phyloP scores from a whole-genome alignment of 106 monocot genomes.

The Chionographis japonica region DNA sequence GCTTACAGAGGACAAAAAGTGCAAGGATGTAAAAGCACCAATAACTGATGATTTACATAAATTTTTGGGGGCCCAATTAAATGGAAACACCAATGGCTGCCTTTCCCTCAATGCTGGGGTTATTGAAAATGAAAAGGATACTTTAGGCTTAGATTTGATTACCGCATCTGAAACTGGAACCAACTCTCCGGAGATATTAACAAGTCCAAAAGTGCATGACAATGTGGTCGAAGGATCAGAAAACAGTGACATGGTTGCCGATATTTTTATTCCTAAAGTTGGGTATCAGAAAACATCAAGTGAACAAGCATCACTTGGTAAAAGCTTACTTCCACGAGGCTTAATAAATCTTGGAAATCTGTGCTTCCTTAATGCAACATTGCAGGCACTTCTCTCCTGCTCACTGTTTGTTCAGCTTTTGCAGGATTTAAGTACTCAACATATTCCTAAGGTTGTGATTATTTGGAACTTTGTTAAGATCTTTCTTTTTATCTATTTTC shows the following conservation, averaged over 20 bases:
- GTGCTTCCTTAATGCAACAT: conserved; percentile 90
- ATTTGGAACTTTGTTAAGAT: background rate
- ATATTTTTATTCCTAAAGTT: conserved; percentile 9
- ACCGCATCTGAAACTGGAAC: conserved; percentile 4
- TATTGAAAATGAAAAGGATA: conserved; percentile 11
- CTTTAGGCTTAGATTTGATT: background rate
- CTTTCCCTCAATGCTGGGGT: conserved; percentile 1
- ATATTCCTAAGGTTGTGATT: conserved; percentile 65
- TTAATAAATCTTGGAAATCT: conserved; percentile 89
- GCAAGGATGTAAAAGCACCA: conserved; percentile 10
- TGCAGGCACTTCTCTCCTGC: conserved; percentile 92
- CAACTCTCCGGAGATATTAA: background rate
- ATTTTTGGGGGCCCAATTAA: conserved; percentile 11
- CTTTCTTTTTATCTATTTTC: background rate
- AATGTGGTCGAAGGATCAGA: conserved; percentile 9
- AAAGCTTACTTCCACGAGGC: conserved; percentile 64
- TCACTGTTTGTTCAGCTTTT: conserved; percentile 77
- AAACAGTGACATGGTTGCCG: conserved; percentile 9
- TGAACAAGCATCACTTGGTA: conserved; percentile 12
- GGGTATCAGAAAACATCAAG: conserved; percentile 14
- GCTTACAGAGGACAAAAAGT: background rate
- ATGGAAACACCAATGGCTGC: conserved; percentile 21
- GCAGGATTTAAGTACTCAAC: conserved; percentile 45
- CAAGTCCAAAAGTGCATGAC: conserved; percentile 9
- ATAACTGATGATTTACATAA: conserved; percentile 7